Evolutionary conservation across 352 stramenopile genomes (phyloP), one percentile per base, ranked within the genome.

Genomic region (Pythium monospermum): DNA sequence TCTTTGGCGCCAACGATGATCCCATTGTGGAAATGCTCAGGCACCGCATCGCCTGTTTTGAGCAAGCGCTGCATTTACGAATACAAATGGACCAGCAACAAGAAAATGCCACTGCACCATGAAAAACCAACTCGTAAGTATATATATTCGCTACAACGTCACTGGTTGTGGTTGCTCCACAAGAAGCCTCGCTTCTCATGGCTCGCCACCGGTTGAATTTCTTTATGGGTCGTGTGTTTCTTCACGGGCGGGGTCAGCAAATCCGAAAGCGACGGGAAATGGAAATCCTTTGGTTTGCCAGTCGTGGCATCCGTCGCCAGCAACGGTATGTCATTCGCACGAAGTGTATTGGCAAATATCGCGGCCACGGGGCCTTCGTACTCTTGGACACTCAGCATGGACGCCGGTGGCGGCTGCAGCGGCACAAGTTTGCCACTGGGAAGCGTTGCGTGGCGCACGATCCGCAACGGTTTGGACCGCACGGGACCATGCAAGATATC

Each of bases 401-500:
- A 85, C 27, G 83, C 76, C 1, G 84, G 85, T 12, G 80, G 41
- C 1, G 71, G 64, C 16, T 75, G 51, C 6, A 94, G 57, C 7
- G 70, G 75, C 16, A 91, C 72, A 4, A 55, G 62, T 56, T 91
- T 94, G 37, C 85, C 83, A 21, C 76, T 91, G 7, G 82, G 83
- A 18, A 94, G 50, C 33, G 65, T 73, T 16, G 81, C 84, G 47
- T 93, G 85, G 45, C 76, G 77, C 21, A 96, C 69, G 38, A 94
- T 87, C 1, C 76, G 76, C 10, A 96, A 56, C 12, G 76, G 68
- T 51, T 91, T 87, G 15, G 74, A 91, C 15, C 54, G 55, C 13
- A 64, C 51, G 0, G 73, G 53, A 1, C 66, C 74, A 19, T 66
- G 36, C 4, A 96, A 57, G 19, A 96, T 88, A 46, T 95, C 86